Conservation (phyloP, 2,329 filamentous ascomycete genomes). For the Nemania sp. region DNA sequence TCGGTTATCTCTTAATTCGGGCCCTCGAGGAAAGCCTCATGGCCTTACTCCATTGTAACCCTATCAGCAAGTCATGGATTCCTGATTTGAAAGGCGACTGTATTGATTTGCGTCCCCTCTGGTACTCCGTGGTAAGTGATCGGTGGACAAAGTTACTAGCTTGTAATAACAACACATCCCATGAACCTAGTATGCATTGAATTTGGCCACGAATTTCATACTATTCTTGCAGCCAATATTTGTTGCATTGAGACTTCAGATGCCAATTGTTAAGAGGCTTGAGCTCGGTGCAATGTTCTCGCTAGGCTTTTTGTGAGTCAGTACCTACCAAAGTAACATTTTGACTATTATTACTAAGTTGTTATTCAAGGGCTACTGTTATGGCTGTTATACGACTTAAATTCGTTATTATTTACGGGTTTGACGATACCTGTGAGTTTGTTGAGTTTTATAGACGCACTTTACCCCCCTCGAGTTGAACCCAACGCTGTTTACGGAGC, state of each 20-base stretch:
- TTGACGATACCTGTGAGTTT: slow-evolving; percentile 31
- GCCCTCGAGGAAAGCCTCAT: slow-evolving; percentile 39
- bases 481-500: too few species aligned
- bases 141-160: not conserved
- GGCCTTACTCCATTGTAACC: slow-evolving; percentile 38
- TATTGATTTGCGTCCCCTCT: slow-evolving; percentile 38
- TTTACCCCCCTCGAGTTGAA: too few species aligned
- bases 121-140: slow-evolving; percentile 41
- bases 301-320: slow-evolving; percentile 30
- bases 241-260: slow-evolving; percentile 30
- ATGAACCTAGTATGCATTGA: slow-evolving; percentile 31
- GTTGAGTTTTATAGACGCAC: too few species aligned
- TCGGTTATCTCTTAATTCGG: slow-evolving; percentile 38
- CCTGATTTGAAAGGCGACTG: slow-evolving; percentile 33
- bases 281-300: slow-evolving; percentile 11
- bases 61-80: slow-evolving; percentile 37
- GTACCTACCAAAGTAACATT: not conserved
- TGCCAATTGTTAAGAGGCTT: slow-evolving; percentile 27
- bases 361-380: slow-evolving; percentile 23
- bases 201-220: slow-evolving; percentile 28
- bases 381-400: slow-evolving; percentile 31
- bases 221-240: slow-evolving; percentile 33
- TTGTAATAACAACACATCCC: not conserved
- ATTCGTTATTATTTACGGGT: slow-evolving; percentile 17
- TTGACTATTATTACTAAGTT: slow-evolving; percentile 8